Conservation (phyloP, 495 filamentous ascomycete species). For the Aspergillus mulundensis region DNA sequence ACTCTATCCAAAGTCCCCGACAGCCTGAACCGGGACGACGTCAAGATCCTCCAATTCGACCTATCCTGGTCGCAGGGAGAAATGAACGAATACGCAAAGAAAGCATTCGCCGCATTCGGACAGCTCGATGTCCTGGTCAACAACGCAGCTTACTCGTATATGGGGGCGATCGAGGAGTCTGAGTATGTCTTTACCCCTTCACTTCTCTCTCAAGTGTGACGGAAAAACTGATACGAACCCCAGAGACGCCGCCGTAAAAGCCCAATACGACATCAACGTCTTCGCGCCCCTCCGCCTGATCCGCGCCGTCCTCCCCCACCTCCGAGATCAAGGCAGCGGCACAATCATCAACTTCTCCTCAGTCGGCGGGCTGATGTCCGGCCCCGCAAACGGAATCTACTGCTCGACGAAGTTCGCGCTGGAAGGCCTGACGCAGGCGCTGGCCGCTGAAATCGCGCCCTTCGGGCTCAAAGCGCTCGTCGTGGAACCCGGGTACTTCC, state of each 20-base stretch:
- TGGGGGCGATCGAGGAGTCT: constrained; percentile 9
- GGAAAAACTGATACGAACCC: background rate
- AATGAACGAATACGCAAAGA: constrained; percentile 1
- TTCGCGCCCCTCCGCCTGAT: constrained; percentile 3
- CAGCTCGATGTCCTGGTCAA: constrained; percentile 6
- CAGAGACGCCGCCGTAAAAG: constrained; percentile 6
- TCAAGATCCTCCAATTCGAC: constrained; percentile 3
- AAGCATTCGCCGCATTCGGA: constrained; percentile 1
- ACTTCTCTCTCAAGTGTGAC: background rate
- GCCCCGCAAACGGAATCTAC: constrained; percentile 5
- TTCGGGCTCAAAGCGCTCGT: constrained; percentile 5
- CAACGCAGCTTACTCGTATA: constrained; percentile 6
- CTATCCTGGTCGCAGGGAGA: constrained; percentile 2
- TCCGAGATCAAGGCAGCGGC: constrained; percentile 5
- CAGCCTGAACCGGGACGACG: background rate
- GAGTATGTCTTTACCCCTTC: background rate
- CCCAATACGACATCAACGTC: constrained; percentile 7
- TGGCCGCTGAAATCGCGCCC: constrained; percentile 1
- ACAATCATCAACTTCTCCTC: constrained; percentile 12
- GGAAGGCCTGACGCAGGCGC: constrained; percentile 1
- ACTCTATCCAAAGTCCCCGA: constrained; percentile 8
- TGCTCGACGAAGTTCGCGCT: constrained; percentile 7
- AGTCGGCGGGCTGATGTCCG: constrained; percentile 1
- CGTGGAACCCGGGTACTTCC: constrained; percentile 9
- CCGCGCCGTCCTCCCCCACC: background rate